phyloP scores from a whole-genome alignment of 2,329 filamentous ascomycete species.

The Colletotrichum cuscutae region DNA sequence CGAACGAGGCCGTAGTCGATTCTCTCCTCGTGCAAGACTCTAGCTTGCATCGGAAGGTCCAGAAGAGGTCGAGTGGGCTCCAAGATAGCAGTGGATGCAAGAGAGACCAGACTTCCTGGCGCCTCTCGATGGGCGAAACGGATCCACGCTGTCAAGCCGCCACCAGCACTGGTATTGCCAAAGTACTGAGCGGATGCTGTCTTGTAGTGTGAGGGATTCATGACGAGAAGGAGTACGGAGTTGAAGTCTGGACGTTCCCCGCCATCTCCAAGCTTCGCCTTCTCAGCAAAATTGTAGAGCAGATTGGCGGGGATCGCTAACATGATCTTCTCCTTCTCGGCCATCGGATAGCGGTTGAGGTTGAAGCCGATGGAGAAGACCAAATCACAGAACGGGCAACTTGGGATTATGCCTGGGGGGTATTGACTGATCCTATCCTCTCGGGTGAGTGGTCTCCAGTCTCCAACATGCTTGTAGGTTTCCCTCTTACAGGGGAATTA shows the following conservation, averaged over 20 bases:
- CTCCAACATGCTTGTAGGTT: constrained; percentile 1
- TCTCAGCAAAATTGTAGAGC: not conserved
- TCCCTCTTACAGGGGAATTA: too few relatives aligned
- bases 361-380: not conserved
- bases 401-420: not conserved
- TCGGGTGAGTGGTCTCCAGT: not conserved
- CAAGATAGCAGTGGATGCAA: not conserved
- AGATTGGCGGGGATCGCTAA: constrained; percentile 1
- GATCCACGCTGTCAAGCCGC: not conserved
- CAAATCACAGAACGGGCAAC: constrained; percentile 10
- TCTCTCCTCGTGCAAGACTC: not conserved
- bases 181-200: not conserved
- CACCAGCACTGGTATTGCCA: not conserved
- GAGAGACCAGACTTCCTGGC: not conserved
- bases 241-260: not conserved
- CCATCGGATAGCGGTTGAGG: not conserved
- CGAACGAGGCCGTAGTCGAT: not conserved
- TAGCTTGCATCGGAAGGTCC: not conserved
- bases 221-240: constrained; percentile 8
- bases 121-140: not conserved
- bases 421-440: not conserved
- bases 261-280: not conserved
- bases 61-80: not conserved
- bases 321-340: not conserved
- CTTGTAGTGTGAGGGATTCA: not conserved